These are phyloP conservation scores for Fusarium chlamydosporum DNA, from an alignment of 2,329 filamentous ascomycete genomes.

Conservation along the genomic window DNA sequence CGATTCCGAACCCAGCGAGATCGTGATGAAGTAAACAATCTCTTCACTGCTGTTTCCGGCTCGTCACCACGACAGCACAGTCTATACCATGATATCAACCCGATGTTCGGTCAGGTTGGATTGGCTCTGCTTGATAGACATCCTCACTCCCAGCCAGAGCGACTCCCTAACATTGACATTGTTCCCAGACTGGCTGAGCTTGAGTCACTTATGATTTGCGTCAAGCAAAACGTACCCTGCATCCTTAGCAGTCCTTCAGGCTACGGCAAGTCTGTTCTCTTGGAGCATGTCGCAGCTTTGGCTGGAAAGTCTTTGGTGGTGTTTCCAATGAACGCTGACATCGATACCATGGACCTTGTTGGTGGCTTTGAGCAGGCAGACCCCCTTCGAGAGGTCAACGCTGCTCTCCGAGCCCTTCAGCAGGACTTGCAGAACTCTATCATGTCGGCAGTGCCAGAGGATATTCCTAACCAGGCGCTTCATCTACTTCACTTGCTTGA, in stretches of 20 bases:
- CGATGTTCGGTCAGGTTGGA: conserved; percentile 81
- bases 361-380: conserved; percentile 97
- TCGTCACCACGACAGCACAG: conserved; percentile 68
- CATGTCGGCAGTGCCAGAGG: conserved; percentile 63
- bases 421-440: conserved; percentile 66
- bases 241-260: conserved; percentile 90
- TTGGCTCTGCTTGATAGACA: conserved; percentile 78
- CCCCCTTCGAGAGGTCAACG: conserved; percentile 77
- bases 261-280: conserved; percentile 85
- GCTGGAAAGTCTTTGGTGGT: conserved; percentile 83
- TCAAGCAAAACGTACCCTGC: conserved; percentile 88
- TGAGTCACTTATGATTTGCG: conserved; percentile 88
- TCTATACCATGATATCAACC: conserved; percentile 79
- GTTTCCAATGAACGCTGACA: conserved; percentile 92
- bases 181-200: conserved; percentile 76
- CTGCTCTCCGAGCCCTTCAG: conserved; percentile 64
- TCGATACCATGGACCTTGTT: conserved; percentile 96
- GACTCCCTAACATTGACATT: conserved; percentile 65
- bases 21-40: conserved; percentile 71
- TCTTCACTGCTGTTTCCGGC: conserved; percentile 78
- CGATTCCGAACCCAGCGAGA: conserved; percentile 84
- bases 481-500: conserved; percentile 67
- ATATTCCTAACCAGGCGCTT: conserved; percentile 63
- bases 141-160: conserved; percentile 64
- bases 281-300: conserved; percentile 84